A percentile compares a stretch with the other conserved stretches of the same genome.
Evolutionary conservation across 2,329 filamentous ascomycete genomes (phyloP).

Genomic region (Lecanicillium sp.): DNA sequence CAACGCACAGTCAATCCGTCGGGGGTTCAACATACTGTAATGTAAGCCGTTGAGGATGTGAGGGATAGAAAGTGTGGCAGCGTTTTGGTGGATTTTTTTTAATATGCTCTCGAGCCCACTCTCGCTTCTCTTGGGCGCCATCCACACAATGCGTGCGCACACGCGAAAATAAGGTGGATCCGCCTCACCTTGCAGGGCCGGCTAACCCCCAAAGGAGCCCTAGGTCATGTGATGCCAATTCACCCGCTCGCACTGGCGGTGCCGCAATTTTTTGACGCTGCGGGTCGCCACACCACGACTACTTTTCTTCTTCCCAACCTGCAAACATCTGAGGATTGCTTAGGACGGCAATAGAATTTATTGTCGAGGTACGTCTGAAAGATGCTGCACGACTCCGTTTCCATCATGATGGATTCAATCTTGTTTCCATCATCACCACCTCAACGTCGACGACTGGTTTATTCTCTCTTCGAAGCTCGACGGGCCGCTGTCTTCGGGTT

Average conservation of each 20-base stretch:
- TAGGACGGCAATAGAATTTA: conserved; percentile 51
- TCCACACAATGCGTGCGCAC: conserved; percentile 1
- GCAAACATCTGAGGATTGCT: conserved; percentile 51
- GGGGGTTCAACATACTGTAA: conserved; percentile 12
- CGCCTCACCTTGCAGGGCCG: conserved; percentile 13
- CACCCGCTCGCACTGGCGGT: conserved; percentile 9
- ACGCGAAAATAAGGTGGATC: conserved; percentile 2
- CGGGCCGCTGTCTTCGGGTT: no score
- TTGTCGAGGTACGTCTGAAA: conserved; percentile 56
- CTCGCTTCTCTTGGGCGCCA: conserved; percentile 6
- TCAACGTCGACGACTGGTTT: not conserved
- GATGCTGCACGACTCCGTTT: conserved; percentile 32
- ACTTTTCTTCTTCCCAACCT: conserved; percentile 16
- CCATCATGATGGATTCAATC: conserved; percentile 18
- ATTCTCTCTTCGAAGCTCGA: not conserved
- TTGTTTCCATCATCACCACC: conserved; percentile 11
- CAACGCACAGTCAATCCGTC: conserved; percentile 14
- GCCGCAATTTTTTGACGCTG: conserved; percentile 10
- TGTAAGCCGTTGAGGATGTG: conserved; percentile 9
- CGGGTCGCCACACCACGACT: conserved; percentile 20
- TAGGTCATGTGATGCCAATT: conserved; percentile 20
- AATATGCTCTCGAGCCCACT: not conserved
- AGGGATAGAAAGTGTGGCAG: conserved; percentile 7
- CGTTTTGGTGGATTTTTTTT: conserved; percentile 7
- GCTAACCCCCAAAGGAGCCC: conserved; percentile 13